These are phyloP conservation scores for Cyberlindnera maritima DNA, from an alignment of 805 yeast genomes.

Conservation along the genomic window DNA sequence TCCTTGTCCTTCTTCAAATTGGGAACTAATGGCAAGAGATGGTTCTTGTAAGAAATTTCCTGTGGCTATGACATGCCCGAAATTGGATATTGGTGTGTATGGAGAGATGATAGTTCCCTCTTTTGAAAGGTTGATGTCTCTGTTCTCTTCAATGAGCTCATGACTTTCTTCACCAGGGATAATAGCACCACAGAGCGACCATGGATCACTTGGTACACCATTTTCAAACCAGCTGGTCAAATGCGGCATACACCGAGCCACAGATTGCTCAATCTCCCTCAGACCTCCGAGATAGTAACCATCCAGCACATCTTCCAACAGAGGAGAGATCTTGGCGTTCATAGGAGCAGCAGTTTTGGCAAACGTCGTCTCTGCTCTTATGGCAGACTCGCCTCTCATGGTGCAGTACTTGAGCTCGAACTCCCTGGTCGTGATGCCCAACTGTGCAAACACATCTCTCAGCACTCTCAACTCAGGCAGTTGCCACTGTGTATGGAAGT, in stretches of 20 bases:
- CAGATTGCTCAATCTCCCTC: conserved; percentile 42
- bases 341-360: conserved; percentile 6
- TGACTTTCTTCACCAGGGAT: background rate
- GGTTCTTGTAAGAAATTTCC: conserved; percentile 40
- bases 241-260: conserved; percentile 36
- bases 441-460: conserved; percentile 35
- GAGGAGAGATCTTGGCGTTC: conserved; percentile 37
- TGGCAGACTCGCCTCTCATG: conserved; percentile 51
- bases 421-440: conserved; percentile 33
- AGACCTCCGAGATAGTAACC: conserved; percentile 53
- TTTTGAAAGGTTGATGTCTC: background rate
- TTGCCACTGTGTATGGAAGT: conserved; percentile 36
- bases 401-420: conserved; percentile 46
- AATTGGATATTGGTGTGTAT: conserved; percentile 31
- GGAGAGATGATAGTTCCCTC: conserved; percentile 22
- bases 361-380: conserved; percentile 41
- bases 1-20: conserved; percentile 42
- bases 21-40: conserved; percentile 51
- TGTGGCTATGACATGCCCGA: conserved; percentile 44
- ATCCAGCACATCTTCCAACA: conserved; percentile 40
- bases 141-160: background rate
- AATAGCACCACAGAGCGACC: conserved; percentile 35
- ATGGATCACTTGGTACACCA: conserved; percentile 28
- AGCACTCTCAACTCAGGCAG: conserved; percentile 42
- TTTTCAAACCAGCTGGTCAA: conserved; percentile 41